Percentiles rank a stretch among this genome's conserved stretches.
These are phyloP conservation scores for Trichosporon sp. DNA, from an alignment of 1,284 basidiomycete species.

Conservation along the genomic window DNA sequence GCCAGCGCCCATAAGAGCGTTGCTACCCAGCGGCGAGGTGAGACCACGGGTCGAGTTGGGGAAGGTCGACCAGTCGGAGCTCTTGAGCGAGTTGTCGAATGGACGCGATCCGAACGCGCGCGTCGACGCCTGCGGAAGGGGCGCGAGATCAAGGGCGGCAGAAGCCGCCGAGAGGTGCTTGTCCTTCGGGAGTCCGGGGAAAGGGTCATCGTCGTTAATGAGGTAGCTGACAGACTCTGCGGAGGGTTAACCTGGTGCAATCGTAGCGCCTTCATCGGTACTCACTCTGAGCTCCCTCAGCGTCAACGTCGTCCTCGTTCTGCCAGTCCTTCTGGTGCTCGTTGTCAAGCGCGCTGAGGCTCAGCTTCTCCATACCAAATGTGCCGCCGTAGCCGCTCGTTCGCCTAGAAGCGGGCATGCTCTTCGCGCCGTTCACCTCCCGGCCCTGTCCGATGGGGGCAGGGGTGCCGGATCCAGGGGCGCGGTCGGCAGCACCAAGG, in stretches of 20 bases:
- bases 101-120: conserved; percentile 60
- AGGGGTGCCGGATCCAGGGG: conserved; percentile 21
- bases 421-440: conserved; percentile 48
- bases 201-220: conserved; percentile 89
- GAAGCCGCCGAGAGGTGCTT: conserved; percentile 77
- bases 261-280: background rate
- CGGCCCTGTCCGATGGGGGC: conserved; percentile 35
- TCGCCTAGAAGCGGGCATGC: conserved; percentile 48
- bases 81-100: conserved; percentile 59
- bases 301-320: conserved; percentile 47
- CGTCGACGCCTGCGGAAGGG: conserved; percentile 74
- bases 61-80: conserved; percentile 92
- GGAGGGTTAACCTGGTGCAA: background rate
- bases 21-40: conserved; percentile 55
- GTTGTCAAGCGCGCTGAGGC: conserved; percentile 45
- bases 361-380: conserved; percentile 50
- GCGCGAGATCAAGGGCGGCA: conserved; percentile 85
- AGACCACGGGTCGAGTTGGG: conserved; percentile 51
- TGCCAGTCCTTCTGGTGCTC: conserved; percentile 28
- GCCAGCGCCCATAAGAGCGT: conserved; percentile 55
- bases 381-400: conserved; percentile 43
- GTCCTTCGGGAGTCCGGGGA: conserved; percentile 53
- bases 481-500: conserved; percentile 19
- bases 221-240: conserved; percentile 84
- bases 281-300: conserved; percentile 47